Conservation (phyloP, 192 early-diverging fungal genomes). For the Globomyces pollinis-pini region DNA sequence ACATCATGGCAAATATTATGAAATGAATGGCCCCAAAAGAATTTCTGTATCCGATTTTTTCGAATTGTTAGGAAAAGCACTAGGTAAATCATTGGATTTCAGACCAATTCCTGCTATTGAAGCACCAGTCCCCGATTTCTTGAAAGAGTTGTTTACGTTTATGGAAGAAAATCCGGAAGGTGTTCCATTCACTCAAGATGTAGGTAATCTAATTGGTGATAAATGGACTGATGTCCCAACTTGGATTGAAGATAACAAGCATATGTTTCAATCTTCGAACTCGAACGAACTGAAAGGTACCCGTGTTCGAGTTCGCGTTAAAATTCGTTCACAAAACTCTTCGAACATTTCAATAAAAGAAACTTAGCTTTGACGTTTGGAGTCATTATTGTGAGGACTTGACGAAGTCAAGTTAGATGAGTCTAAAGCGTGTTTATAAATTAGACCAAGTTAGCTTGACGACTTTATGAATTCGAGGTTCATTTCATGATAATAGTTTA, state of each 20-base stretch:
- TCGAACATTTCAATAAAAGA: too few species aligned
- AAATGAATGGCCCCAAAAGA: slow-evolving; percentile 20
- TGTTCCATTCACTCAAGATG: slow-evolving; percentile 15
- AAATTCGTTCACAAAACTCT: too few species aligned
- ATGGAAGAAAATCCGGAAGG: not conserved
- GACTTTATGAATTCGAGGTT: too few species aligned
- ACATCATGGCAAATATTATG: slow-evolving; percentile 20
- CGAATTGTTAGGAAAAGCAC: slow-evolving; percentile 1
- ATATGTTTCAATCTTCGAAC: slow-evolving; percentile 1
- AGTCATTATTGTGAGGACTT: too few species aligned
- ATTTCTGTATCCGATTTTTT: slow-evolving; percentile 3
- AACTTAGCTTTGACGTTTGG: too few species aligned
- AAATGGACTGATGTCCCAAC: slow-evolving; percentile 6
- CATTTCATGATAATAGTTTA: too few species aligned
- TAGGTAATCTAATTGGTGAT: slow-evolving; percentile 18
- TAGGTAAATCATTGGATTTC: not conserved
- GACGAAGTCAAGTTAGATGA: too few species aligned
- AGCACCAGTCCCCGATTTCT: not conserved
- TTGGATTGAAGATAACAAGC: not conserved
- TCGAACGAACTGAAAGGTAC: too few species aligned
- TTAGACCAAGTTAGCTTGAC: too few species aligned
- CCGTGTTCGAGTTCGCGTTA: too few species aligned
- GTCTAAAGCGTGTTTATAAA: too few species aligned
- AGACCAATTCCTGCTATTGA: not conserved
- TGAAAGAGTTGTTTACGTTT: not conserved